Evolutionary conservation across 2,329 filamentous ascomycete species (phyloP).

Genomic region (Balansia obtecta): DNA sequence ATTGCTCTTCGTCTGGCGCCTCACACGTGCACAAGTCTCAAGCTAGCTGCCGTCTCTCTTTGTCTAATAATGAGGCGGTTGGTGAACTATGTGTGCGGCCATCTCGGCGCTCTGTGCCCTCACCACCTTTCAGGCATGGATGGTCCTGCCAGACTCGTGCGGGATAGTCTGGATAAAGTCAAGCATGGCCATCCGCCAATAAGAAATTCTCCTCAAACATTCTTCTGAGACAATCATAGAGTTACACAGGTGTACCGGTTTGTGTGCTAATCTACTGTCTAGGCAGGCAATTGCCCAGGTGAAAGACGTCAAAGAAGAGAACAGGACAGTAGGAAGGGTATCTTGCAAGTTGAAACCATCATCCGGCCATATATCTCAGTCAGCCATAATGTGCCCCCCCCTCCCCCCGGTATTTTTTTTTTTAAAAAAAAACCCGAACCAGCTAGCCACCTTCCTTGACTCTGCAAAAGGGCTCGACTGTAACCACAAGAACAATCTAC

Average conservation of each 20-base stretch:
- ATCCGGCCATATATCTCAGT: neutral
- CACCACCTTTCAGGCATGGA: neutral
- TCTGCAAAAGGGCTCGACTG: neutral
- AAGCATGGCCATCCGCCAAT: neutral
- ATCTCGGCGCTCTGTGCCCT: neutral
- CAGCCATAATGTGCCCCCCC: neutral
- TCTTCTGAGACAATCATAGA: neutral
- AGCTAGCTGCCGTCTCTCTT: constrained; percentile 1
- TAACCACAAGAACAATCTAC: constrained; percentile 4
- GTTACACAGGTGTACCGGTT: neutral
- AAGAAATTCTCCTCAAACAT: neutral
- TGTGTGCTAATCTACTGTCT: neutral
- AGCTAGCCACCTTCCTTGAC: neutral
- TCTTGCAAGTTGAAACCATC: neutral
- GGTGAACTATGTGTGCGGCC: neutral
- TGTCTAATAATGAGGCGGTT: neutral
- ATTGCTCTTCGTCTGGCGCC: neutral
- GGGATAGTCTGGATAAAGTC: neutral
- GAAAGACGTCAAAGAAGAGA: neutral
- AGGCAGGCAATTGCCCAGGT: neutral
- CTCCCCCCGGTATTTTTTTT: too few species aligned
- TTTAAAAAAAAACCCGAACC: neutral
- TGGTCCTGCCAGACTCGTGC: neutral
- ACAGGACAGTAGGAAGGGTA: neutral
- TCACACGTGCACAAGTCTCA: neutral